phyloP scores from a whole-genome alignment of 1,284 basidiomycete species.

The Paramarasmius palmivorus region DNA sequence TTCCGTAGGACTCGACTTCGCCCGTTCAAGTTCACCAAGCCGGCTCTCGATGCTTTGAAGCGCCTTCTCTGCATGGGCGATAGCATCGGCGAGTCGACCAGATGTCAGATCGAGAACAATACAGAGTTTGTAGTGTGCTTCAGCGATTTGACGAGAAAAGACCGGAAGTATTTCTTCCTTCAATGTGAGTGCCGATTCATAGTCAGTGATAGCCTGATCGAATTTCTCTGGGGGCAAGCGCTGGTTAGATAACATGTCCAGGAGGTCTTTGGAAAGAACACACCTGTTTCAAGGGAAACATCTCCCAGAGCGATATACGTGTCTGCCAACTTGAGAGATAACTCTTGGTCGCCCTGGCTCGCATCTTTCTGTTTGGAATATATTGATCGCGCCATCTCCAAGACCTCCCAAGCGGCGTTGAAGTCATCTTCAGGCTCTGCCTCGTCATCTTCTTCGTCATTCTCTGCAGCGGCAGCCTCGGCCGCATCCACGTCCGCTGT shows the following conservation, averaged over 20 bases:
- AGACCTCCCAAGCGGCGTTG: slow-evolving; percentile 91
- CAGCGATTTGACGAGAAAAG: slow-evolving; percentile 85
- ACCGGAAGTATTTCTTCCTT: slow-evolving; percentile 72
- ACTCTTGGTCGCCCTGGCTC: slow-evolving; percentile 54
- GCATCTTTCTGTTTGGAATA: slow-evolving; percentile 68
- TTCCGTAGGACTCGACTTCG: slow-evolving; percentile 5
- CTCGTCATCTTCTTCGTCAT: slow-evolving; percentile 59
- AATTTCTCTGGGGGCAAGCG: slow-evolving; percentile 74
- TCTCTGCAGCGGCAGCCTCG: slow-evolving; percentile 43
- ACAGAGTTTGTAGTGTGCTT: slow-evolving; percentile 88
- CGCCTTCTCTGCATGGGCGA: slow-evolving; percentile 77
- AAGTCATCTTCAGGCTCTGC: slow-evolving; percentile 89
- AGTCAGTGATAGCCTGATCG: slow-evolving; percentile 86
- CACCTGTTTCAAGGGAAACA: slow-evolving; percentile 88
- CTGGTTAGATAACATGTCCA: slow-evolving; percentile 7
- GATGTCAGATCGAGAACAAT: slow-evolving; percentile 87
- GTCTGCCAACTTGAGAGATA: slow-evolving; percentile 79
- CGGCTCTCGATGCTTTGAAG: slow-evolving; percentile 74
- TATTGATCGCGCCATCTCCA: slow-evolving; percentile 84
- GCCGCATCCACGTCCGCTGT: slow-evolving; percentile 40
- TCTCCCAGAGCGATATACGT: slow-evolving; percentile 85
- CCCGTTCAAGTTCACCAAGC: slow-evolving; percentile 57
- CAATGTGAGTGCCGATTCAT: slow-evolving; percentile 69
- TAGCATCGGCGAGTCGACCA: slow-evolving; percentile 76
- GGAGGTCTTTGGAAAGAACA: slow-evolving; percentile 20